phyloP scores from a whole-genome alignment of 371 early-diverging fungal genomes.

The Mortierella sp. region DNA sequence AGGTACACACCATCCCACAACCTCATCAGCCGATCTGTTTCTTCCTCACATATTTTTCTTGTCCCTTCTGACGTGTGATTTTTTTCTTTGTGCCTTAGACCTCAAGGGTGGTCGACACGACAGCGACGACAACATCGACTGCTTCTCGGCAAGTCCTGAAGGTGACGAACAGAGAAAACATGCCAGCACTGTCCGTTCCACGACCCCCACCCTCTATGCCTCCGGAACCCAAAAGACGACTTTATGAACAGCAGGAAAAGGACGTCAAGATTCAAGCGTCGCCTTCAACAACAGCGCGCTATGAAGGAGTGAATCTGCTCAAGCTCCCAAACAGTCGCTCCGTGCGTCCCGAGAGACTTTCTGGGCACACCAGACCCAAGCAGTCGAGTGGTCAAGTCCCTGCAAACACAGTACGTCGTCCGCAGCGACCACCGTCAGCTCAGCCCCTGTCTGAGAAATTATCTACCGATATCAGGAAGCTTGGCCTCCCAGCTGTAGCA shows the following conservation, averaged over 20 bases:
- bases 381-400: background rate
- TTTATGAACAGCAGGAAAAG: background rate
- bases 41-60: background rate
- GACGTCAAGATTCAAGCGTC: background rate
- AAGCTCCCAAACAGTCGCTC: background rate
- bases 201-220: background rate
- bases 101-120: background rate
- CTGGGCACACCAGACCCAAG: background rate
- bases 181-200: background rate
- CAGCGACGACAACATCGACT: background rate
- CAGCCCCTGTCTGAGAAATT: background rate
- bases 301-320: slow-evolving; percentile 7
- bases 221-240: background rate
- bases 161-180: background rate
- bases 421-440: background rate
- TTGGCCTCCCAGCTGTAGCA: background rate
- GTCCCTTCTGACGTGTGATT: background rate
- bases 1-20: background rate
- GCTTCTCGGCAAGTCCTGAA: background rate
- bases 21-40: too few relatives aligned
- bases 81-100: background rate
- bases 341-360: background rate
- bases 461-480: background rate
- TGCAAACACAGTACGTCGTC: background rate
- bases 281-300: background rate